Conservation (phyloP, 345 rosid genomes). For the Gossypium longicalyx region DNA sequence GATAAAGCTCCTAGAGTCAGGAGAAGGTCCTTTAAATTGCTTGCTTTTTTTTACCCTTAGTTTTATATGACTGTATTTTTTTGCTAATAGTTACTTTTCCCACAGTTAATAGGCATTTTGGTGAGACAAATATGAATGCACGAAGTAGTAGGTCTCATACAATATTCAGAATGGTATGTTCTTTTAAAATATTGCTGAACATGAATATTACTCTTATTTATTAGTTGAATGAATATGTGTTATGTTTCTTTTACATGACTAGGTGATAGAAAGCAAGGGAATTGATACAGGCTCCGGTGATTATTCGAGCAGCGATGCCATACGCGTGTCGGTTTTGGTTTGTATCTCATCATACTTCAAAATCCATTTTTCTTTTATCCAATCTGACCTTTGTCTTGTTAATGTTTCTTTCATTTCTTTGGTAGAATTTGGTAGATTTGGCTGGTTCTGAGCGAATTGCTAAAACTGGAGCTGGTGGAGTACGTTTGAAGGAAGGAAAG, state of each 20-base stretch:
- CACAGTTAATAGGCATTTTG: constrained; percentile 83
- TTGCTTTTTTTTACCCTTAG: neutral
- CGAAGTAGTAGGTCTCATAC: constrained; percentile 98
- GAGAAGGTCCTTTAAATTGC: constrained; percentile 60
- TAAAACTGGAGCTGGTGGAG: constrained; percentile 93
- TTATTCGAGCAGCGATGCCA: constrained; percentile 48
- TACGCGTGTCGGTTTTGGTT: constrained; percentile 89
- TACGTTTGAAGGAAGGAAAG: constrained; percentile 89
- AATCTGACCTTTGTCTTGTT: neutral
- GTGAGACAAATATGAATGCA: constrained; percentile 93
- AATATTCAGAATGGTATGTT: constrained; percentile 85
- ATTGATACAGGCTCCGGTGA: constrained; percentile 36
- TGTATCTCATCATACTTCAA: constrained; percentile 22
- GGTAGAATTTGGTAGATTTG: constrained; percentile 87
- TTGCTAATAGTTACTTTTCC: neutral
- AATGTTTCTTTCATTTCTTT: constrained; percentile 10
- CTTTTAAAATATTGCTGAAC: neutral
- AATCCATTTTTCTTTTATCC: neutral
- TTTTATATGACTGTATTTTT: neutral
- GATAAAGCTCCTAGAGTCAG: constrained; percentile 67
- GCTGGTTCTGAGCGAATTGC: constrained; percentile 95
- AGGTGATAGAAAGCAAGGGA: constrained; percentile 93
- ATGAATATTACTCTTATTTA: neutral
- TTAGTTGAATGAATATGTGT: constrained; percentile 9
- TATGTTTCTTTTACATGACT: constrained; percentile 17